A percentile compares a stretch with the other conserved stretches of the same genome.
Conservation (phyloP, 768 basidiomycete species). For the Macrolepiota fuliginosa region DNA sequence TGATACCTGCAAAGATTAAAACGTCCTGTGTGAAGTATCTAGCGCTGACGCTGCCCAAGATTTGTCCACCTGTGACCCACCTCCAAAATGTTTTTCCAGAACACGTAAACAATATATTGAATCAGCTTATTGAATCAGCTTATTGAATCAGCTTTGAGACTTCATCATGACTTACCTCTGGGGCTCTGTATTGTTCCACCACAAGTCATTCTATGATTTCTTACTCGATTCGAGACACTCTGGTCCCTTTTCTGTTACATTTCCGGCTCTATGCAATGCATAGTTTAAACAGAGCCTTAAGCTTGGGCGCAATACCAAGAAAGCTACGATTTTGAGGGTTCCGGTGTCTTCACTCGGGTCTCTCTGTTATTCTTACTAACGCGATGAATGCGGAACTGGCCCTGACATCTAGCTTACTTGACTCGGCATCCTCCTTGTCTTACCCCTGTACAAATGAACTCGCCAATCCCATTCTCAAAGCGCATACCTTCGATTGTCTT, state of each 20-base stretch:
- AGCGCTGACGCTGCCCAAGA: neutral
- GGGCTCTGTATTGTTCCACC: neutral
- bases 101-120: conserved; percentile 4
- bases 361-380: neutral
- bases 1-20: too few species aligned
- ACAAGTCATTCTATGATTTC: conserved; percentile 5
- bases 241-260: neutral
- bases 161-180: neutral
- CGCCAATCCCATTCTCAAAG: too few species aligned
- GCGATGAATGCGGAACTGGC: neutral
- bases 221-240: neutral
- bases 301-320: neutral
- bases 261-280: neutral
- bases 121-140: neutral
- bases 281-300: neutral
- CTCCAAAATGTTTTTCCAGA: neutral
- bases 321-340: neutral
- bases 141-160: neutral
- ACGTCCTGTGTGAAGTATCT: neutral
- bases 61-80: neutral
- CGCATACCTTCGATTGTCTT: neutral
- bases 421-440: neutral
- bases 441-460: neutral
- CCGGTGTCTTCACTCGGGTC: neutral
- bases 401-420: neutral